Percentiles rank a stretch among this genome's conserved stretches.
Evolutionary conservation across 1,284 basidiomycete species (phyloP).

Genomic region (Polyporus tsugae): DNA sequence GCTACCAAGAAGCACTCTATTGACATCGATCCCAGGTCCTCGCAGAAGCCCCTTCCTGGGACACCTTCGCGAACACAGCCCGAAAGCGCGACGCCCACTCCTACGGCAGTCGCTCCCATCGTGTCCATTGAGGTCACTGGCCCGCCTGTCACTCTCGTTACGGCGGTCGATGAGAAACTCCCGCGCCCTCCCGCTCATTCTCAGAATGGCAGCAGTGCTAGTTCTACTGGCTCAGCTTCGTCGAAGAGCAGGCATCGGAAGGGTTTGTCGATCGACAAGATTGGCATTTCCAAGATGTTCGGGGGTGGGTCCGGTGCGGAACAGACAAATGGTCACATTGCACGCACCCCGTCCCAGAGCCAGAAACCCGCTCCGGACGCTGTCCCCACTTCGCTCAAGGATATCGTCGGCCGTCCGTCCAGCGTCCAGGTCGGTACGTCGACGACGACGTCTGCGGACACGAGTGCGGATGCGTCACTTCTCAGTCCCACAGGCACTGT

Average conservation of each 20-base stretch:
- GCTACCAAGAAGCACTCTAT: constrained; percentile 43
- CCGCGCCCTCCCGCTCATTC: constrained; percentile 19
- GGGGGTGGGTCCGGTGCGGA: constrained; percentile 38
- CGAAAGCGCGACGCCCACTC: constrained; percentile 18
- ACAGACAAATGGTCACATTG: constrained; percentile 38
- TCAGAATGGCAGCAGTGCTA: constrained; percentile 35
- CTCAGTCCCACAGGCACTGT: constrained; percentile 46
- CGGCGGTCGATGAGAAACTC: constrained; percentile 45
- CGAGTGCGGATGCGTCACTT: constrained; percentile 40
- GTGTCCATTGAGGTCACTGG: constrained; percentile 58
- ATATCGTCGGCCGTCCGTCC: constrained; percentile 43
- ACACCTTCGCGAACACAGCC: constrained; percentile 37
- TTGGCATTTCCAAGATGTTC: constrained; percentile 75
- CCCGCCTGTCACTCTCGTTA: constrained; percentile 51
- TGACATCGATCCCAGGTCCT: constrained; percentile 41
- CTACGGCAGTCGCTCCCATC: constrained; percentile 38
- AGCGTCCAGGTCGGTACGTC: constrained; percentile 45
- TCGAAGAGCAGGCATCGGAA: constrained; percentile 61
- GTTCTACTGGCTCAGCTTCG: constrained; percentile 43
- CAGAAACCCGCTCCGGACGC: constrained; percentile 26
- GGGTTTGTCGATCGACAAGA: constrained; percentile 77
- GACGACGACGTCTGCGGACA: constrained; percentile 29
- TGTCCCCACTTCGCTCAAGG: constrained; percentile 27
- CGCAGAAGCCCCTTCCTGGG: constrained; percentile 44
- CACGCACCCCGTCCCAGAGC: constrained; percentile 42